Evolutionary conservation across 768 basidiomycete species (phyloP).

Genomic region (Rhizopogon vinicolor): DNA sequence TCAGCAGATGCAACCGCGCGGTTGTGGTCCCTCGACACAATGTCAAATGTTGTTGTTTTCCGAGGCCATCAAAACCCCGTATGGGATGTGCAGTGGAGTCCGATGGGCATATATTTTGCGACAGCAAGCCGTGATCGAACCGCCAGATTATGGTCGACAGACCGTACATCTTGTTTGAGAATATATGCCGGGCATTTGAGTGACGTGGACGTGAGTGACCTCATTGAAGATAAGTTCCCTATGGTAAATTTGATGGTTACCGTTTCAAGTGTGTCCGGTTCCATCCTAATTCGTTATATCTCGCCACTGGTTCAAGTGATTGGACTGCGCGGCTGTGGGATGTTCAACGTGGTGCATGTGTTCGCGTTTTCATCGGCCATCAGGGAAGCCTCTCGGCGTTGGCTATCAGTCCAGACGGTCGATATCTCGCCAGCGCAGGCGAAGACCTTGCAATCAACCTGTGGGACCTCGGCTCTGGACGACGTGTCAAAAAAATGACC

Average conservation of each 20-base stretch:
- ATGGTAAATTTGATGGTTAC: conserved; percentile 1
- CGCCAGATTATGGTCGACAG: conserved; percentile 94
- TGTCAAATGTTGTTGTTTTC: conserved; percentile 90
- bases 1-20: conserved; percentile 91
- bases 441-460: conserved; percentile 92
- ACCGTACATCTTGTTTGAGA: conserved; percentile 78
- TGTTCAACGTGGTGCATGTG: conserved; percentile 90
- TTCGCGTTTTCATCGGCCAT: conserved; percentile 95
- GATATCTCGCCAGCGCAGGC: conserved; percentile 88
- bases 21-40: conserved; percentile 94
- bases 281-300: conserved; percentile 96
- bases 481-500: conserved; percentile 92
- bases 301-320: conserved; percentile 96
- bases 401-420: conserved; percentile 91
- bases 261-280: conserved; percentile 78
- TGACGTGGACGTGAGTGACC: conserved; percentile 85
- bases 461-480: conserved; percentile 96
- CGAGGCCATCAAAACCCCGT: conserved; percentile 96
- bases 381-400: conserved; percentile 83
- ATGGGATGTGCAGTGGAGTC: conserved; percentile 99
- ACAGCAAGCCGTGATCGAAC: conserved; percentile 92
- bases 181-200: conserved; percentile 95
- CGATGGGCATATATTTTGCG: conserved; percentile 97
- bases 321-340: conserved; percentile 98
- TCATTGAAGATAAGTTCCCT: not conserved